Evolutionary conservation across 805 yeast species (phyloP).

Genomic region (Saccharomyces jurei): DNA sequence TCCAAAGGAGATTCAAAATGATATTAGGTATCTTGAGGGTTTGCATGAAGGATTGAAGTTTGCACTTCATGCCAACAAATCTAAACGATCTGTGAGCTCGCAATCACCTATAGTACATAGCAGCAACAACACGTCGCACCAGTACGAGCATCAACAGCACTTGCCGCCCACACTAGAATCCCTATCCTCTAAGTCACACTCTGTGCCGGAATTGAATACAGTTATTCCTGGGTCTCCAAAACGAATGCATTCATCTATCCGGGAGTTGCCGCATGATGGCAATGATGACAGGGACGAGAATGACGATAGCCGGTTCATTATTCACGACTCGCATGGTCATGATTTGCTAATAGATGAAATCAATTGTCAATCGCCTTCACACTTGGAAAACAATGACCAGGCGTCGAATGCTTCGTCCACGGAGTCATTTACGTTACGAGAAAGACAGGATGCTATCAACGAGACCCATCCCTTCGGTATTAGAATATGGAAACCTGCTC

Average conservation of each 20-base stretch:
- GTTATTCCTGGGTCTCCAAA: not conserved
- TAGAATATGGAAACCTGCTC: constrained; percentile 96
- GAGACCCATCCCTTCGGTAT: constrained; percentile 97
- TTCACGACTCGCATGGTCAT: constrained; percentile 12
- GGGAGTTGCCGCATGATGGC: not conserved
- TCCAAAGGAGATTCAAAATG: constrained; percentile 60
- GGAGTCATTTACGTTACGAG: constrained; percentile 82
- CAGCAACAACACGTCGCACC: constrained; percentile 19
- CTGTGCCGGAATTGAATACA: not conserved
- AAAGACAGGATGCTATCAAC: constrained; percentile 93
- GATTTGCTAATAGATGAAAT: constrained; percentile 12
- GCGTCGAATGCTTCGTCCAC: constrained; percentile 36
- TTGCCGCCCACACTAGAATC: constrained; percentile 2
- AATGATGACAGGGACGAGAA: not conserved
- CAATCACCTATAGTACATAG: constrained; percentile 6
- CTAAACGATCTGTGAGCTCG: not conserved
- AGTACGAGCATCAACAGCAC: not conserved
- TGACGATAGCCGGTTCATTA: constrained; percentile 7
- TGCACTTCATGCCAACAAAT: constrained; percentile 24
- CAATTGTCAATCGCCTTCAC: not conserved
- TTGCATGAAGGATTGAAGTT: constrained; percentile 60
- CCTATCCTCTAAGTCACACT: constrained; percentile 3
- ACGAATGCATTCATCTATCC: not conserved
- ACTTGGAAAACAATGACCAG: constrained; percentile 28
- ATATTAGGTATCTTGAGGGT: constrained; percentile 61